Base-by-base conservation (phyloP, 768 basidiomycete species). In the Boletellus sp. region DNA sequence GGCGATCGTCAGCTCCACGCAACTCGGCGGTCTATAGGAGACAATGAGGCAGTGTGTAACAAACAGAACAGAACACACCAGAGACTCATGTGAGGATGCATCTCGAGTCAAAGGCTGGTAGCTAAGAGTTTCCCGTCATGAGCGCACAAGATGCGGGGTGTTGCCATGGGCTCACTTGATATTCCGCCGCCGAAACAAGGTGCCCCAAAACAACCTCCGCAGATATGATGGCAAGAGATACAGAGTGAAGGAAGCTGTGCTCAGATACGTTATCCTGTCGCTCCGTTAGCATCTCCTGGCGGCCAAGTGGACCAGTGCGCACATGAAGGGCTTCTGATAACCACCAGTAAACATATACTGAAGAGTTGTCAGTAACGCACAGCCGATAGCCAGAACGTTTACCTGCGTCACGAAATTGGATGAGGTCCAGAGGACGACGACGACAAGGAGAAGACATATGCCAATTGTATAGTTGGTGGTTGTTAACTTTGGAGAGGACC, bases 291-390 rank as follows among this genome's bases (percentile, higher is more conserved):
- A 24, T 38, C 32, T 2, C 24, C 45, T 5, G 42, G 28, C 19
- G 41, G n/a, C 40, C 35, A 23, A 32, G 11, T 42, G 35, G 42
- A 22, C 34, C 24, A 35, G 26, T 44, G 69, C 79, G 50, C 53
- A 85, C 94, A 94, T 73, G 69, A 95, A 98, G 9, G 92, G 92
- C 61, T 96, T 97, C 64, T 86, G 80, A 59, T 84, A 95, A 37
- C 90, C 91, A 33, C 71, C 78, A n/a, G 71, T 72, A 46, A 79
- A 79, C 51, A 81, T 61, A 50, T 76, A 72, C 82, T 71, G 33
- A 22, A 46, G 34, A 42, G n/a, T 28, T 45, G 53, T 60, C 28
- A 60, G 51, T 22, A 17, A 23, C 31, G 28, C 38, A 22, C 32
- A 45, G 28, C 45, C 6, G 1, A 16, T 22, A 33, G 31, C 36